Evolutionary conservation across 2,329 filamentous ascomycete genomes (phyloP), one percentile per base, ranked within the genome.

Genomic region (Clonostachys chloroleuca): DNA sequence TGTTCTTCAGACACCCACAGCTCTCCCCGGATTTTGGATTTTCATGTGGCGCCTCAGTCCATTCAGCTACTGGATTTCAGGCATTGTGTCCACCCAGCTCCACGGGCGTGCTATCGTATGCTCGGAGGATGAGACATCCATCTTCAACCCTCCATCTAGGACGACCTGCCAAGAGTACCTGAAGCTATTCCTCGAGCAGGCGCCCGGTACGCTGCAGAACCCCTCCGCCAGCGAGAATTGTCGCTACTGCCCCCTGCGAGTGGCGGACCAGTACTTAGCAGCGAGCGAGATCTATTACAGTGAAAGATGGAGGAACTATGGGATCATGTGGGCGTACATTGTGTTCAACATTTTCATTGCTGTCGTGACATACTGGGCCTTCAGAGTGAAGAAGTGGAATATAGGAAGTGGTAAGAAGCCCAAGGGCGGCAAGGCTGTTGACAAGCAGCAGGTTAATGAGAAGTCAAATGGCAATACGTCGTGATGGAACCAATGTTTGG

Each of bases 31-130:
- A 0, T 90, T 90, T 69, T 91, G 86, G 86, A 81, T 81, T 51
- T 89, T 88, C 68, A 89, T 89, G 86, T 68, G 89, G 63, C 75
- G 80, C 20, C 71, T 81, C 12, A 82, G 77, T 0, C 84, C 83
- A 0, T 83, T 87, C 50, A 87, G 82, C 0, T 89, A 88, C 63
- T 81, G 75, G 73, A 81, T 90, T 49, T 73, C 75, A 2, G 85
- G 81, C 12, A 84, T 90, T 63, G 74, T 87, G 3, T 73, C 81
- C 2, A 87, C 84, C 0, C 78, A 85, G 59, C 69, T 91, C 4
- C 75, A 82, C 44, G 72, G 65, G 13, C 69, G 82, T 2, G 40
- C 58, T 0, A 73, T 87, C 16, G 52, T 57, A 0, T 87, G 84
- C 59, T 67, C 75, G 0, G 49, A 64, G 0, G 59, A 61, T 8